Evolutionary conservation across 257 asterid genomes (phyloP).

Genomic region (Cinchona pubescens): DNA sequence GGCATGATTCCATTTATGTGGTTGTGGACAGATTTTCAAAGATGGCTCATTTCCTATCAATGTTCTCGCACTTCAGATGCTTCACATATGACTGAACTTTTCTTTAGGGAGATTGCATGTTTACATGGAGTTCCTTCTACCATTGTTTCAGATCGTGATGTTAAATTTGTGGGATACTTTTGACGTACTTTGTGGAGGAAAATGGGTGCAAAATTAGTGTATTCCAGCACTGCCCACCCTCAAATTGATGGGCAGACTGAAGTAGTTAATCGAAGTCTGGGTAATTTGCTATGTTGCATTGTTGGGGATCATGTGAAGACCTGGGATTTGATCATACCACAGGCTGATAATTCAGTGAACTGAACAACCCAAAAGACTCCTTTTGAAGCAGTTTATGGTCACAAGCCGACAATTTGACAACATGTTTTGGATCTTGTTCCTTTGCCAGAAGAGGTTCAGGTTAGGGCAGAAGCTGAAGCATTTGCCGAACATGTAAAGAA

Average conservation of each 20-base stretch:
- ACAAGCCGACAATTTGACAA: neutral
- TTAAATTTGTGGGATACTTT: neutral
- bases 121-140: too few relatives aligned
- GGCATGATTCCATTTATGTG: neutral
- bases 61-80: conserved; percentile 2
- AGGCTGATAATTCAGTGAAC: neutral
- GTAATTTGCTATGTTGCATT: neutral
- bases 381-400: neutral
- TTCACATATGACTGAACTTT: neutral
- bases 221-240: neutral
- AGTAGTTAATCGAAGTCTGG: neutral
- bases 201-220: neutral
- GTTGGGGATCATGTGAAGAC: neutral
- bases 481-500: neutral
- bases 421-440: neutral
- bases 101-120: conserved; percentile 7
- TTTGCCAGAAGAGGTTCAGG: neutral
- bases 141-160: neutral
- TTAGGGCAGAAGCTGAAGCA: neutral
- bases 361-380: neutral
- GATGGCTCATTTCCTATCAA: neutral
- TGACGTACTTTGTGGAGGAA: neutral
- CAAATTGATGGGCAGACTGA: neutral
- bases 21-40: conserved; percentile 3
- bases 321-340: neutral